phyloP scores from a whole-genome alignment of 345 rosid genomes.

The Lumnitzera littorea region DNA sequence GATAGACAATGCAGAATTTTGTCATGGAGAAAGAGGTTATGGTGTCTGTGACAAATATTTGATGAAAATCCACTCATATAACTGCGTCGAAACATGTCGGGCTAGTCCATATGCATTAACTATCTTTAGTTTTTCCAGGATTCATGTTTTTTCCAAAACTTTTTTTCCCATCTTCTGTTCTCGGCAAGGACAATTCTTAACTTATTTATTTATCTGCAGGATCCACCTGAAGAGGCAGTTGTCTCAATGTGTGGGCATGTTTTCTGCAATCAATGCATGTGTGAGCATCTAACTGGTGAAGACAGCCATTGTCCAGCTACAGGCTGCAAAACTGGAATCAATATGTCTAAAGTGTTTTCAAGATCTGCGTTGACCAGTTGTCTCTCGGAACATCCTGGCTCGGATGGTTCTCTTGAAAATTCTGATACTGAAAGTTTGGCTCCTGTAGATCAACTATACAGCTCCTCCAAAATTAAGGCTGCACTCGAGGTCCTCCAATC shows the following conservation, averaged over 20 bases:
- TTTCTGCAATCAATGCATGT: constrained; percentile 87
- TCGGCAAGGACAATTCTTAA: too few species aligned
- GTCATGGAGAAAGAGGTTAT: too few species aligned
- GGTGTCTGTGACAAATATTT: too few species aligned
- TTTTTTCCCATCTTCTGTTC: too few species aligned
- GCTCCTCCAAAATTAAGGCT: constrained; percentile 88
- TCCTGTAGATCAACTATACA: constrained; percentile 21
- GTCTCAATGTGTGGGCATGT: constrained; percentile 84
- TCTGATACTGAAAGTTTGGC: constrained; percentile 24
- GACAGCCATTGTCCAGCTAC: constrained; percentile 58
- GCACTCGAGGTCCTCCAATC: constrained; percentile 73
- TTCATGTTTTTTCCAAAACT: too few species aligned
- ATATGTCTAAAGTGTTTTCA: constrained; percentile 45
- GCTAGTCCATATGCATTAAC: too few species aligned
- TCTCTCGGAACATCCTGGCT: constrained; percentile 30
- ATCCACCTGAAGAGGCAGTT: constrained; percentile 96
- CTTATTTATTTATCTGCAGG: constrained; percentile 32
- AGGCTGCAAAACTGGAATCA: constrained; percentile 57
- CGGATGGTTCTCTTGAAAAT: constrained; percentile 17
- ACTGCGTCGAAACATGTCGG: too few species aligned
- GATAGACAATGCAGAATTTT: too few species aligned
- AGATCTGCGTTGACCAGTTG: constrained; percentile 30
- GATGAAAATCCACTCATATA: too few species aligned
- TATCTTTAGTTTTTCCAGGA: too few species aligned
- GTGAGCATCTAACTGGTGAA: constrained; percentile 69